Conservation (phyloP, 225 moss, liverwort and hornwort species). For the Anthoceros angustus region DNA sequence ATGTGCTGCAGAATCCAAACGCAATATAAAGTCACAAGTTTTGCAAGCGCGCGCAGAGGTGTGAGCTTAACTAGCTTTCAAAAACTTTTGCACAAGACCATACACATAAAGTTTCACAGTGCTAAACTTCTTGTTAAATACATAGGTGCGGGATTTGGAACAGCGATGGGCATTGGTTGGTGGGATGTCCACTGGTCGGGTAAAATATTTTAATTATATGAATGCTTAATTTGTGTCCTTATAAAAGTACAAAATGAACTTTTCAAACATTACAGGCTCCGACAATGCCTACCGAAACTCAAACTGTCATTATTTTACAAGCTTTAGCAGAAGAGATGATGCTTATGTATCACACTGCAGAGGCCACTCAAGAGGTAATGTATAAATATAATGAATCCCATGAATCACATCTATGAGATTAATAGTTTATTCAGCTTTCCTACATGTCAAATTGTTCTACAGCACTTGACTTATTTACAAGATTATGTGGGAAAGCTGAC, state of each 20-base stretch:
- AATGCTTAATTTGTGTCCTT: neutral
- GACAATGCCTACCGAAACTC: neutral
- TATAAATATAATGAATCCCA: no score
- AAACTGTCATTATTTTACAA: neutral
- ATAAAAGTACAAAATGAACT: neutral
- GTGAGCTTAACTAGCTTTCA: neutral
- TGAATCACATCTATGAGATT: no score
- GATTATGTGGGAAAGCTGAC: neutral
- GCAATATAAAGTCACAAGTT: neutral
- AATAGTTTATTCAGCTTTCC: no score
- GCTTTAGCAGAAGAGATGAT: neutral
- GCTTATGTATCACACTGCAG: neutral
- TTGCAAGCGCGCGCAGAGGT: neutral
- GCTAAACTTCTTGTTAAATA: neutral
- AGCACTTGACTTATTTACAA: neutral
- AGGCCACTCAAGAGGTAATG: neutral
- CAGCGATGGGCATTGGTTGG: neutral
- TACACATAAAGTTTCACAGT: no score
- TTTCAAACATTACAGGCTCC: neutral
- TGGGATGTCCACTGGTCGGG: neutral
- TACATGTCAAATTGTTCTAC: neutral
- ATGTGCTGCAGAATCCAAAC: neutral
- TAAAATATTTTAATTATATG: neutral
- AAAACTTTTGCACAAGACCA: no score
- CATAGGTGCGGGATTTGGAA: neutral